These are phyloP conservation scores for Cyberlindnera suaveolens DNA, from an alignment of 805 yeast species.

Conservation along the genomic window DNA sequence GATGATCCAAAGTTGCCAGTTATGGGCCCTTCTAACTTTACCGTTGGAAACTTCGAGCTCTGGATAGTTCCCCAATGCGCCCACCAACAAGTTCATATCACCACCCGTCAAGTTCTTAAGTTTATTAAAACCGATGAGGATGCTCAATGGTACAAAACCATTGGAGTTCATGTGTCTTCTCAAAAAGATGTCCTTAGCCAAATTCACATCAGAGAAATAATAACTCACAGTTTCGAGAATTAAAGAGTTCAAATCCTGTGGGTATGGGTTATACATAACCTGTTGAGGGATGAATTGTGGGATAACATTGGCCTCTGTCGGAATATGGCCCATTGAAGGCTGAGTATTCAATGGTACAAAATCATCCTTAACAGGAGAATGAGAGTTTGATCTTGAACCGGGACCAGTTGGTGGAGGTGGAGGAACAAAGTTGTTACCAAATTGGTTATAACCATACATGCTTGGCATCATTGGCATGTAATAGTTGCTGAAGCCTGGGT, in stretches of 20 bases:
- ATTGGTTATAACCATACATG: slow-evolving; percentile 11
- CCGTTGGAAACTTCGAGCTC: slow-evolving; percentile 27
- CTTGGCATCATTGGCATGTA: slow-evolving; percentile 6
- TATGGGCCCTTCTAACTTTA: slow-evolving; percentile 52
- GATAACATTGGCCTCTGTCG: neutral
- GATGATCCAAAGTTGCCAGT: slow-evolving; percentile 65
- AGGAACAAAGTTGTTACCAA: neutral
- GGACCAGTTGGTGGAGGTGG: slow-evolving; percentile 1
- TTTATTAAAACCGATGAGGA: slow-evolving; percentile 67
- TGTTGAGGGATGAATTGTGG: slow-evolving; percentile 9
- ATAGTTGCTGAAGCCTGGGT: slow-evolving; percentile 5
- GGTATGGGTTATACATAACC: slow-evolving; percentile 9
- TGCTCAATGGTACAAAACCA: slow-evolving; percentile 64
- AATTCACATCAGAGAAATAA: slow-evolving; percentile 84
- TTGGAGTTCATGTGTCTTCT: slow-evolving; percentile 72
- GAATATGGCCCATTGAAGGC: neutral
- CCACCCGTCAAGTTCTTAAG: slow-evolving; percentile 59
- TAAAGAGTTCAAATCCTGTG: slow-evolving; percentile 14
- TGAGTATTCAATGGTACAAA: slow-evolving; percentile 3
- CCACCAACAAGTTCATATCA: slow-evolving; percentile 32
- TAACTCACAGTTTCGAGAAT: slow-evolving; percentile 68
- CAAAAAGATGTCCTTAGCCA: slow-evolving; percentile 75
- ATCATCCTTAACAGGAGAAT: slow-evolving; percentile 14
- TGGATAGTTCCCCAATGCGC: slow-evolving; percentile 13
- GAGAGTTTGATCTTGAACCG: slow-evolving; percentile 16